Conservation (phyloP, 768 basidiomycete genomes). For the Amanita exitialis region DNA sequence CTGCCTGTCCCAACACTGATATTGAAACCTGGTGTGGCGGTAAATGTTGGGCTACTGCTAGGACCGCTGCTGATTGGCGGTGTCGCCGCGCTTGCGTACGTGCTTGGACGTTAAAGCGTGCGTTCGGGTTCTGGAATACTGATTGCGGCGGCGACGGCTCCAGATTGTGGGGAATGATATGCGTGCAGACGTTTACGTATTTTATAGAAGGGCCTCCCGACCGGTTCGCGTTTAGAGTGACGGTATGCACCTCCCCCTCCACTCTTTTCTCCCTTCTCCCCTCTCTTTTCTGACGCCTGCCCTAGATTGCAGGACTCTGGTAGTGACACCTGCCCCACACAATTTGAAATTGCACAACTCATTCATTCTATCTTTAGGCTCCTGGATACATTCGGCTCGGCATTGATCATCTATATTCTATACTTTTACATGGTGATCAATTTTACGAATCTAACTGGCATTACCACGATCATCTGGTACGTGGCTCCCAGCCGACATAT, state of each 20-base stretch:
- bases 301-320: neutral
- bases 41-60: too few species aligned
- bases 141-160: neutral
- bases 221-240: constrained; percentile 6
- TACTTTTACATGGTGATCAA: constrained; percentile 51
- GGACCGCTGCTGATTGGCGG: too few species aligned
- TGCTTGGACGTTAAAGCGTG: too few species aligned
- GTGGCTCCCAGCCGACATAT: constrained; percentile 6
- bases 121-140: too few species aligned
- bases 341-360: neutral
- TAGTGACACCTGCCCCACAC: neutral
- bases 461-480: constrained; percentile 40
- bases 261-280: neutral
- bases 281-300: neutral
- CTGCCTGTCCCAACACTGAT: too few species aligned
- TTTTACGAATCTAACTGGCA: constrained; percentile 35
- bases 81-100: too few species aligned
- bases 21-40: too few species aligned
- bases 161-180: constrained; percentile 50
- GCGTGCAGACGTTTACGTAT: constrained; percentile 42
- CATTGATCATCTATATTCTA: constrained; percentile 40
- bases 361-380: constrained; percentile 21
- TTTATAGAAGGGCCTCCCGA: constrained; percentile 29
- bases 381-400: constrained; percentile 47
- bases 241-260: neutral